A percentile compares a stretch with the other conserved stretches of the same genome.
Conservation (phyloP, 2,329 filamentous ascomycete genomes). For the Akanthomyces muscarius region DNA sequence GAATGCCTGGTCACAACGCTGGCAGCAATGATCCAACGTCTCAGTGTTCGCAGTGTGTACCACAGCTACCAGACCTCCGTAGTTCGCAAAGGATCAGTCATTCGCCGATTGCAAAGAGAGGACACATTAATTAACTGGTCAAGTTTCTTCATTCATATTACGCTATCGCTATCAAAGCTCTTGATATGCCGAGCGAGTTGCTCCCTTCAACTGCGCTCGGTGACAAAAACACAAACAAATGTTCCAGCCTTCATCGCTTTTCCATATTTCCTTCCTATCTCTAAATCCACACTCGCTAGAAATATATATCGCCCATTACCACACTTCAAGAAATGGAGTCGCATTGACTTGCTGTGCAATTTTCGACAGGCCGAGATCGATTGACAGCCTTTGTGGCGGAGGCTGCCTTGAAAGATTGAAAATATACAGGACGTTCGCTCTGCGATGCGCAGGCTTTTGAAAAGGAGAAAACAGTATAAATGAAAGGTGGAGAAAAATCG, state of each 20-base stretch:
- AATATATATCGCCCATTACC: constrained; percentile 11
- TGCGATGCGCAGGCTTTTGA: neutral
- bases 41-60: too few species aligned
- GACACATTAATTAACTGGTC: neutral
- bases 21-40: too few species aligned
- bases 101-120: neutral
- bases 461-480: neutral
- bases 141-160: constrained; percentile 8
- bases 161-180: constrained; percentile 2
- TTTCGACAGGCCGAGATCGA: neutral
- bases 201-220: neutral
- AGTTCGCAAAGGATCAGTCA: too few species aligned
- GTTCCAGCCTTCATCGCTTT: neutral
- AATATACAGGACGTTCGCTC: constrained; percentile 28
- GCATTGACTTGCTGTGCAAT: neutral
- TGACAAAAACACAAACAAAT: constrained; percentile 3
- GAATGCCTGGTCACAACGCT: too few species aligned
- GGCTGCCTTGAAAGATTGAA: constrained; percentile 24
- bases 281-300: neutral
- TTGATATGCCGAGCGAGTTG: neutral
- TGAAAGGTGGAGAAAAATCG: constrained; percentile 18
- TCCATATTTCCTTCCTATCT: neutral
- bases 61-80: too few species aligned
- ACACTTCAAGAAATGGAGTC: neutral
- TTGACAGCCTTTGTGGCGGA: constrained; percentile 27